A percentile compares a stretch with the other conserved stretches of the same genome.
Conservation (phyloP, 2,329 filamentous ascomycete species). For the Fusarium annulatum region DNA sequence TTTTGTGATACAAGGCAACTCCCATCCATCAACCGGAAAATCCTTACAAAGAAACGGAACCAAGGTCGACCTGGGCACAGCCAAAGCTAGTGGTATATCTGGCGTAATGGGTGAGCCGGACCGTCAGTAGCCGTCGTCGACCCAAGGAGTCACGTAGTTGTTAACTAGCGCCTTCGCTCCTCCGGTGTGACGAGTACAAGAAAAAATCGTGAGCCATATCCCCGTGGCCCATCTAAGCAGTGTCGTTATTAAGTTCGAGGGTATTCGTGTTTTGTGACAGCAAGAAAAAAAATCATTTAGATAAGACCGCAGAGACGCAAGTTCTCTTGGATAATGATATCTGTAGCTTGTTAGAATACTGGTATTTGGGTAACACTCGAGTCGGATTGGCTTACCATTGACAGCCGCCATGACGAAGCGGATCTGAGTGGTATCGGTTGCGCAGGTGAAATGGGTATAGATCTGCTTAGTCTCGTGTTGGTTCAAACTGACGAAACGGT, state of each 20-base stretch:
- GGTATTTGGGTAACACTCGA: neutral
- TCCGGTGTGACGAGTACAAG: slow-evolving; percentile 48
- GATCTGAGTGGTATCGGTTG: slow-evolving; percentile 98
- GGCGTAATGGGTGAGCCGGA: slow-evolving; percentile 27
- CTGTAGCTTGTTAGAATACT: slow-evolving; percentile 65
- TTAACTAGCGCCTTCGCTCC: slow-evolving; percentile 39
- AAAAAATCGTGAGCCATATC: slow-evolving; percentile 54
- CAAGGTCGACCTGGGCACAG: slow-evolving; percentile 45
- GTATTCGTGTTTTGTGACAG: slow-evolving; percentile 56
- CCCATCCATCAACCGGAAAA: slow-evolving; percentile 46
- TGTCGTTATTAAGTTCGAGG: slow-evolving; percentile 57
- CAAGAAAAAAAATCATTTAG: slow-evolving; percentile 65
- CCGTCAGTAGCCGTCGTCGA: slow-evolving; percentile 28
- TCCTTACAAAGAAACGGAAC: slow-evolving; percentile 47
- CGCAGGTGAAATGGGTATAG: slow-evolving; percentile 99
- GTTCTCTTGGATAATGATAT: slow-evolving; percentile 99
- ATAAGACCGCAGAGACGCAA: slow-evolving; percentile 96
- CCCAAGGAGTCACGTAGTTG: slow-evolving; percentile 32
- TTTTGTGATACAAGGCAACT: slow-evolving; percentile 49
- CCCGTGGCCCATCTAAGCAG: slow-evolving; percentile 51
- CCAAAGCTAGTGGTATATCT: slow-evolving; percentile 43
- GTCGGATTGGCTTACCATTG: slow-evolving; percentile 75
- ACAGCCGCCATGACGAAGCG: slow-evolving; percentile 99
- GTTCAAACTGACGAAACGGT: slow-evolving; percentile 97
- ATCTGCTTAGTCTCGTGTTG: slow-evolving; percentile 99